Evolutionary conservation across 202 grass and related monocot species (phyloP), one percentile per base, ranked within the genome.

Genomic region (Dendrocalamus latiflorus): DNA sequence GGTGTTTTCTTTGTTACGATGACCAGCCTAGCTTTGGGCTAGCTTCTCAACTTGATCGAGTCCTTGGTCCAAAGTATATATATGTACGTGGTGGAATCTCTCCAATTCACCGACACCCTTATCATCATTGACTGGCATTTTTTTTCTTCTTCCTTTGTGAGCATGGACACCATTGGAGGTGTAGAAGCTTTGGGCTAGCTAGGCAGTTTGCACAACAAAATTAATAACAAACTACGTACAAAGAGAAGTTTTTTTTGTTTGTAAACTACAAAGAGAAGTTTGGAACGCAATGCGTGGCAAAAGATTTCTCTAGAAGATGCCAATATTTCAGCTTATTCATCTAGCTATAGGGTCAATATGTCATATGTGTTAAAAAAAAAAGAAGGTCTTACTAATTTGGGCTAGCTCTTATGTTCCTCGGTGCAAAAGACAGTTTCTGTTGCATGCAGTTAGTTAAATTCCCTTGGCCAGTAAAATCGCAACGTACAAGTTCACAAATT

Each of bases 51-150:
- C 34, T 59, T 25, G 56, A 15, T 38, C 16, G 56, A 26, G 24
- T 83, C 62, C 58, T 54, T 65, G 59, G 58, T 54, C 59, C 45
- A 54, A 72, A 82, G 8, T 65, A 8, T 1, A 33, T 33, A 33
- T 4, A 8, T 7, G 55, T 48, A 55, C 16, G 49, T 72, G 83
- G 78, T 89, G 88, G 73, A 48, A 68, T 82, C 83, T 86, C 72
- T 89, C 88, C 88, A 38, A 45, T 82, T 78, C 78, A 89, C 87
- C 73, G 88, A 78, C 78, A n/a, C 38, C 22, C 24, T 67, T 65
- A 48, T 18, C 53, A 74, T 5, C 64, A 76, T 33, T 85, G 77
- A 71, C 64, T 1, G 25, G 0, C 16, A 18, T 17, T 34, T 30
- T 6, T 16, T 6, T 34, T 7, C 18, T 3, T 70, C 25, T 7